A percentile compares a stretch with the other conserved stretches of the same genome.
Conservation (phyloP, 495 filamentous ascomycete species). For the Annulohypoxylon moriforme region DNA sequence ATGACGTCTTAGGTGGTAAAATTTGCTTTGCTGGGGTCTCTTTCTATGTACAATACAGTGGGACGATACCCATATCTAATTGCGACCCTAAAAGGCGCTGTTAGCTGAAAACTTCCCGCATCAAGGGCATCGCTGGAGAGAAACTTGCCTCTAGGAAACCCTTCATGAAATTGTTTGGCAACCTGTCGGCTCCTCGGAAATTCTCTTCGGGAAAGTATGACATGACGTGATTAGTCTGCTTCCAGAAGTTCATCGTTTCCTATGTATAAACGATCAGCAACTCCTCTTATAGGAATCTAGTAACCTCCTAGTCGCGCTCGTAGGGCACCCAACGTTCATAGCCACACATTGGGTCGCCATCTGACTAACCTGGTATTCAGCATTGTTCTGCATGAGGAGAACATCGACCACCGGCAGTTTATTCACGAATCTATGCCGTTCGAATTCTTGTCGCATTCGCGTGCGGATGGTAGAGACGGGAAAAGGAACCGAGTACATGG, state of each 20-base stretch:
- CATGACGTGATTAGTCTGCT: slow-evolving; percentile 94
- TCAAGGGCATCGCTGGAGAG: neutral
- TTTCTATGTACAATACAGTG: slow-evolving; percentile 50
- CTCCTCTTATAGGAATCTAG: neutral
- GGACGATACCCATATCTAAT: slow-evolving; percentile 51
- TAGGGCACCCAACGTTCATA: slow-evolving; percentile 17
- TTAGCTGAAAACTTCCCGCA: slow-evolving; percentile 23
- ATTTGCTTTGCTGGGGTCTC: slow-evolving; percentile 36
- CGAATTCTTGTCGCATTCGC: slow-evolving; percentile 97
- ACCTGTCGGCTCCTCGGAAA: slow-evolving; percentile 71
- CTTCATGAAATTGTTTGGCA: slow-evolving; percentile 88
- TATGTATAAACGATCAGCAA: slow-evolving; percentile 49
- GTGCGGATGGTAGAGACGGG: slow-evolving; percentile 90
- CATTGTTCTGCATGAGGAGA: slow-evolving; percentile 84
- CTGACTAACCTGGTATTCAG: slow-evolving; percentile 81
- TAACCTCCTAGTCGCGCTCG: neutral
- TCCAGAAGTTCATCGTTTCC: slow-evolving; percentile 99
- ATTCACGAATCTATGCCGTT: slow-evolving; percentile 91
- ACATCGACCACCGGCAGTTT: slow-evolving; percentile 90
- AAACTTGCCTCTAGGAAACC: slow-evolving; percentile 86
- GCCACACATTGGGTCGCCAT: slow-evolving; percentile 43
- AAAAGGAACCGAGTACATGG: slow-evolving; percentile 91
- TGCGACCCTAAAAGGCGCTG: slow-evolving; percentile 59
- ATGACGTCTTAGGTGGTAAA: slow-evolving; percentile 38
- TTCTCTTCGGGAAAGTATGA: slow-evolving; percentile 96